A percentile compares a stretch with the other conserved stretches of the same genome.
phyloP scores from a whole-genome alignment of 176 grass and related monocot species.

The Triticum timopheevii region DNA sequence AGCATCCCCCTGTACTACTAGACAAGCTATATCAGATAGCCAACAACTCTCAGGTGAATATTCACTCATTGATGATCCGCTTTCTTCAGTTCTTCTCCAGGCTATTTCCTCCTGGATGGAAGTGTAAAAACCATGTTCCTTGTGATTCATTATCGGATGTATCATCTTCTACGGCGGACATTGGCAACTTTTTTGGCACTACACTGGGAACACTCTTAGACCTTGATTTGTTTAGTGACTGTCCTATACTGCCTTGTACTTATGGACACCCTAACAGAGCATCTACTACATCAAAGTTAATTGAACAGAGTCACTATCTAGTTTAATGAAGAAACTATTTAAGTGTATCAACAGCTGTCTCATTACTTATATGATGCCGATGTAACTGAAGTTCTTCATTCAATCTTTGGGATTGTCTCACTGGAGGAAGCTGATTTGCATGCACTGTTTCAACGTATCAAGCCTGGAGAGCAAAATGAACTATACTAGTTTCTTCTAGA shows the following conservation, averaged over 20 bases:
- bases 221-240: constrained; percentile 72
- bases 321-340: constrained; percentile 62
- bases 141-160: constrained; percentile 61
- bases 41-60: background rate
- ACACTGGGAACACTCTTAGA: constrained; percentile 62
- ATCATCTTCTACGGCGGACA: constrained; percentile 50
- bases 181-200: constrained; percentile 89
- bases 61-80: constrained; percentile 56
- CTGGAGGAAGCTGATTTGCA: constrained; percentile 46
- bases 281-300: constrained; percentile 63
- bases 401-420: too few relatives aligned
- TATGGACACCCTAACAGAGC: constrained; percentile 74
- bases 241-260: constrained; percentile 91
- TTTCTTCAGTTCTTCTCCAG: constrained; percentile 76
- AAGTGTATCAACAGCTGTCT: background rate
- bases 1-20: background rate
- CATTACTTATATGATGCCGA: too few relatives aligned
- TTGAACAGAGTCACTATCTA: constrained; percentile 68
- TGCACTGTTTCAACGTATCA: constrained; percentile 54
- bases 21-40: constrained; percentile 54
- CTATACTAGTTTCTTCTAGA: constrained; percentile 82
- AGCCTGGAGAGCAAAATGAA: constrained; percentile 71
- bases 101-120: constrained; percentile 83
- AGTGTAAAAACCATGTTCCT: constrained; percentile 62
- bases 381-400: too few relatives aligned